Evolutionary conservation across 768 basidiomycete species (phyloP).

Genomic region (Pleurotus cornucopiae): DNA sequence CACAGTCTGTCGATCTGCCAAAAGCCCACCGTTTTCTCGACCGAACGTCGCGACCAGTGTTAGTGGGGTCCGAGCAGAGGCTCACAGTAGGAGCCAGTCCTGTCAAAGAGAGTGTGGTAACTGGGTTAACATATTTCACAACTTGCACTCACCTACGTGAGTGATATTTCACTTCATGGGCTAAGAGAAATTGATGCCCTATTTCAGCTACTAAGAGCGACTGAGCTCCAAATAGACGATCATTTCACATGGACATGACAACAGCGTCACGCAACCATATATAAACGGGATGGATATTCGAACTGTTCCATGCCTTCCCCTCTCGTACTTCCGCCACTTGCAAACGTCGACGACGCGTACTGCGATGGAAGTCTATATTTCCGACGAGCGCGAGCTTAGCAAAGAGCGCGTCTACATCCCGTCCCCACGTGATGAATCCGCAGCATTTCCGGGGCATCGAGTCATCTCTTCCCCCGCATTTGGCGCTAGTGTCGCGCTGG

Average conservation of each 20-base stretch:
- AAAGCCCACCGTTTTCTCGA: too few relatives aligned
- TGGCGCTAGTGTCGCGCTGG: neutral
- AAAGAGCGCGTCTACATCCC: neutral
- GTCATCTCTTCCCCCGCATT: neutral
- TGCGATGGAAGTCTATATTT: neutral
- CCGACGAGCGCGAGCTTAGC: neutral
- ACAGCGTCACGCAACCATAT: neutral
- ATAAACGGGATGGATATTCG: slow-evolving; percentile 6
- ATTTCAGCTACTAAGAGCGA: too few relatives aligned
- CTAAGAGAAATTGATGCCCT: too few relatives aligned
- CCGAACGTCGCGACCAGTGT: too few relatives aligned
- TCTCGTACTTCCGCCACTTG: neutral
- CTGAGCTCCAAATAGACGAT: slow-evolving; percentile 16
- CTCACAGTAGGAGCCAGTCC: too few relatives aligned
- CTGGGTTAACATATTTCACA: too few relatives aligned
- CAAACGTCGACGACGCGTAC: neutral
- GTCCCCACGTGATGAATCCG: neutral
- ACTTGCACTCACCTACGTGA: too few relatives aligned
- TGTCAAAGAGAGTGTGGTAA: too few relatives aligned
- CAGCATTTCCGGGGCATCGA: neutral
- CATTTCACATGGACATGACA: slow-evolving; percentile 18
- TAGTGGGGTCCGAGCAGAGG: too few relatives aligned
- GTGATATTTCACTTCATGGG: too few relatives aligned
- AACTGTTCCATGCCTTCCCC: neutral
- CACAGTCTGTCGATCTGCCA: too few relatives aligned